Conservation (phyloP, 116 monocot genomes). For the Phalaenopsis hybrid region DNA sequence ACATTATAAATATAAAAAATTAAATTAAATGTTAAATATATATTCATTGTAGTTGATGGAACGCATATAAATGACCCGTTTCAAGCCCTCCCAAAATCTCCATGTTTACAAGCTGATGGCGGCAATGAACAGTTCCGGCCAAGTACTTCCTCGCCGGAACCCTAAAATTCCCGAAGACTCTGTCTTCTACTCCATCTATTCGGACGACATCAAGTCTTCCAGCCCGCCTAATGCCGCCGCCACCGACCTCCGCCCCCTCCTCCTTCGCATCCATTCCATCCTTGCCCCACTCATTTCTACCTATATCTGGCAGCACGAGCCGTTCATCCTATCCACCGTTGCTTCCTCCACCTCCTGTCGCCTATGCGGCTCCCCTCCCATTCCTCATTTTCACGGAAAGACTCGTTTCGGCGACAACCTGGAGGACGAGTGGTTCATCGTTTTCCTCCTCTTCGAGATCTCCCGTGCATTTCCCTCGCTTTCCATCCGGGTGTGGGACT, state of each 20-base stretch:
- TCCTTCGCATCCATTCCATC: conserved; percentile 28
- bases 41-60: too few relatives aligned
- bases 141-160: conserved; percentile 1
- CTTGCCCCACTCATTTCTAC: conserved; percentile 23
- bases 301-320: conserved; percentile 69
- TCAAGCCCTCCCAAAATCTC: too few relatives aligned
- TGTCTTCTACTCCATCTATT: conserved; percentile 65
- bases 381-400: conserved; percentile 75
- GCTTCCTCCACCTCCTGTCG: conserved; percentile 14
- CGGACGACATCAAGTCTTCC: conserved; percentile 16
- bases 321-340: conserved; percentile 39
- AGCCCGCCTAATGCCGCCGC: conserved; percentile 5
- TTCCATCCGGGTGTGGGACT: conserved; percentile 62
- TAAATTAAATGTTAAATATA: too few relatives aligned
- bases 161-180: conserved; percentile 45
- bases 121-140: not conserved
- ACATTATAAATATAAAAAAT: too few relatives aligned
- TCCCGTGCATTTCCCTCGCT: conserved; percentile 39
- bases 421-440: conserved; percentile 89
- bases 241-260: conserved; percentile 22
- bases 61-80: too few relatives aligned
- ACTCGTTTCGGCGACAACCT: conserved; percentile 77
- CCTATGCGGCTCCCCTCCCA: conserved; percentile 27
- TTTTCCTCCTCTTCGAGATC: conserved; percentile 56
- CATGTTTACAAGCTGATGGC: not conserved